Evolutionary conservation across 352 stramenopile genomes (phyloP), one percentile per base, ranked within the genome.

Genomic region (Nothophytophthora sp.): DNA sequence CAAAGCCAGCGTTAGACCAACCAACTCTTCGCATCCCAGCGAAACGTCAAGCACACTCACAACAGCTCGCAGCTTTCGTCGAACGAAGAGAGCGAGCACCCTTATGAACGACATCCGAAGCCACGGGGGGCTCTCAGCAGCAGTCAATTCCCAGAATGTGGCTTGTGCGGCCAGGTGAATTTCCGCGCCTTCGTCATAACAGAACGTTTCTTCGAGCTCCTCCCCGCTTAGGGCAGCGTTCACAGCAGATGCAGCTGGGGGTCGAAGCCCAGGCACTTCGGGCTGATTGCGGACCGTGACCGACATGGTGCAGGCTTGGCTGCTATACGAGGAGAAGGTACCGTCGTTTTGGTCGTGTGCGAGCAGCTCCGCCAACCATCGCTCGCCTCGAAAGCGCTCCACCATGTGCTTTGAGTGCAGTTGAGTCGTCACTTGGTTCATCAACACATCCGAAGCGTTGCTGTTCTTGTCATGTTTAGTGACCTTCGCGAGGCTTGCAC

Each of bases 321-420:
- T 71, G 27, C 65, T 42, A 36, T 64, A 67, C 10, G 62, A 61
- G 5, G 57, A 64, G 24, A 67, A 67, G 2, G 15, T 16, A 2
- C 64, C 62, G 35, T 70, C 45, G 12, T 63, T 55, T 12, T 57
- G 45, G 3, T 49, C 65, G 22, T 70, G 68, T 10, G 38, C 44
- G 7, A 82, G 22, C 2, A 86, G 57, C 50, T 86, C 72, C 15
- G 72, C 70, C 4, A 86, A 67, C 75, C 75, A 86, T 6, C 65
- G 55, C 25, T 81, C 75, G 10, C 63, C 75, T 28, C 70, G 60
- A 39, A 76, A 77, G 15, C 60, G 56, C 13, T 80, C 72, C 40
- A 77, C 63, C 4, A 50, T 30, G 1, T 55, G 57, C 15, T 42
- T 52, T 0, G 71, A 78, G 5, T 18, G 12, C 6, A 86, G 19